Conservation (phyloP, 352 stramenopile species). For the Pythium coloratum region DNA sequence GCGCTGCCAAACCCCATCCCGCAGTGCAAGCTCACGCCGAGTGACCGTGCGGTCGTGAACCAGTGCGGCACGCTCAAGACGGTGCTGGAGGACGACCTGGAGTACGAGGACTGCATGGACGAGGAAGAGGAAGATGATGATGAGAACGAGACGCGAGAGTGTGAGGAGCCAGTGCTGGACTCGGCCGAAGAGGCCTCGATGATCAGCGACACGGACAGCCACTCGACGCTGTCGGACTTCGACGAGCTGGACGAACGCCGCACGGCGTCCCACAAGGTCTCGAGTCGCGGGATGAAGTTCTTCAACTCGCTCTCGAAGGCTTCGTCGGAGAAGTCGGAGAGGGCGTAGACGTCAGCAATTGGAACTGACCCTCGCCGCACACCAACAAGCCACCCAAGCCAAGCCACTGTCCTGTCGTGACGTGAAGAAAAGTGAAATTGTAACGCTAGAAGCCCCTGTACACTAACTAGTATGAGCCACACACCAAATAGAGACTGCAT, state of each 20-base stretch:
- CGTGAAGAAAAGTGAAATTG: neutral
- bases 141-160: constrained; percentile 7
- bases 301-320: constrained; percentile 12
- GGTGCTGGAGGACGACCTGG: constrained; percentile 34
- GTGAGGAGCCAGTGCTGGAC: constrained; percentile 18
- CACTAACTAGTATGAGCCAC: neutral
- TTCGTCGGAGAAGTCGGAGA: constrained; percentile 11
- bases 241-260: constrained; percentile 25
- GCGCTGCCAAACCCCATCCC: constrained; percentile 28
- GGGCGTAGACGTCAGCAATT: neutral
- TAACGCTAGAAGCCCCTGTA: neutral
- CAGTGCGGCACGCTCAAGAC: constrained; percentile 39
- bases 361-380: neutral
- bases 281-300: constrained; percentile 18
- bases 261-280: neutral
- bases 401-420: neutral
- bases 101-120: constrained; percentile 27
- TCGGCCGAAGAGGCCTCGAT: constrained; percentile 23
- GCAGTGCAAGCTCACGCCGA: constrained; percentile 28
- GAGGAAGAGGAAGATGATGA: constrained; percentile 11
- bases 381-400: too few species aligned
- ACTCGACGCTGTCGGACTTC: constrained; percentile 27
- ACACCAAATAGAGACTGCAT: constrained; percentile 6
- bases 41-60: constrained; percentile 28
- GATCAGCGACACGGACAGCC: constrained; percentile 29